Evolutionary conservation across 2,329 filamentous ascomycete species (phyloP), one percentile per base, ranked within the genome.

Genomic region (Ilyonectria robusta): DNA sequence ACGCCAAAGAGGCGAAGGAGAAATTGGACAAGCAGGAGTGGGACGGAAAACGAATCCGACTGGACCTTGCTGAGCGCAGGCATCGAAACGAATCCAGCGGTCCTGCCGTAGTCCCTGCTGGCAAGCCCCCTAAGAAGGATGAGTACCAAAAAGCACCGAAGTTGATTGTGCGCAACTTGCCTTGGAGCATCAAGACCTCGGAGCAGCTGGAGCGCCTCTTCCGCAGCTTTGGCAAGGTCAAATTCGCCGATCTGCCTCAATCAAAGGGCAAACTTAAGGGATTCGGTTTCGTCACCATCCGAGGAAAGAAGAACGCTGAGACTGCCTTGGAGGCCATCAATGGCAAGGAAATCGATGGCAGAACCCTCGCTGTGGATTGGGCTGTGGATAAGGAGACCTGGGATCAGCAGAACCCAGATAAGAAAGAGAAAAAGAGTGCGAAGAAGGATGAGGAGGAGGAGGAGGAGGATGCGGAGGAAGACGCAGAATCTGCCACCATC

Each of bases 341-440:
- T 81, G 96, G 95, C 65, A 98, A 94, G 79, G 89, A 93, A 68
- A 87, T 99, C 21, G 95, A 97, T 78, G 96, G 95, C 2, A 89
- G 96, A 75, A 92, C 91, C 9, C 81, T 99, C 67, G 96, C 95
- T 31, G 96, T 99, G 7, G 96, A 99, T 82, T 99, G 94, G 94
- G 95, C 97, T 35, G 94, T 98, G 4, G 94, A 98, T 67, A 97
- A 97, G 83, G 87, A 91, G 47, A 90, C 92, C 7, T 99, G 94
- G 94, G 88, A 95, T 69, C 86, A 90, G 68, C 85, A 90, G 70
- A 86, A 90, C 33, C 75, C 86, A 67, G 77, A 82, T 42, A 72
- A 78, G 8, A 78, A 79, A 4, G 79, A 82, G 23, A 80, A 17
- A 35, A 53, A 81, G 15, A 48, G 61, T 26, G 78, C 82, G 37